Evolutionary conservation across 108 stramenopile genomes (phyloP), one percentile per base, ranked within the genome.

Genomic region (Epithemia pelagica): DNA sequence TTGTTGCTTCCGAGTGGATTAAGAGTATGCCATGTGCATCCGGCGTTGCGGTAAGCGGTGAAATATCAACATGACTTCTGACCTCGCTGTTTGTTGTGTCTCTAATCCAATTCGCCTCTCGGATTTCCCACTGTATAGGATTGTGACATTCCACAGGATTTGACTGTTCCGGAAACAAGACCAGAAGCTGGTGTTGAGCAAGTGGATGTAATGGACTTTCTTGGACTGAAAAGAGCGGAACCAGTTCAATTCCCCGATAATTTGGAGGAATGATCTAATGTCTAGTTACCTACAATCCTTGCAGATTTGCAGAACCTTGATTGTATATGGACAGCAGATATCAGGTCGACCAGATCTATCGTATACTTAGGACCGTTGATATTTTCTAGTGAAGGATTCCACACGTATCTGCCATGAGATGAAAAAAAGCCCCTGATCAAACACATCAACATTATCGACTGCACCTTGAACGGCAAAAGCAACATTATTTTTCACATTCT

Each of bases 1-100:
- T 82, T 64, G 80, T 85, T 5, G 80, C 80, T 24, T 67, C 71
- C 22, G 71, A 85, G 29, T 85, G 84, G 84, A 71, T 85, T 37
- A 85, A 85, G 60, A 61, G 64, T 53, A 73, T 85, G 80, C 84
- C 84, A 20, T 85, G 84, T 64, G 84, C 63, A 26, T 33, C 54
- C 20, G 84, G 79, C 24, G 58, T 83, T 24, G 78, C 72, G 68
- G 81, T 82, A 46, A 46, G 37, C 37, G 37, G n/a, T n/a, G 55
- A 68, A 74, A 51, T 1, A 60, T 1, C n/a, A n/a, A n/a, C n/a
- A n/a, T 2, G 21, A 2, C 1, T n/a, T n/a, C n/a, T n/a, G n/a
- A n/a, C n/a, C n/a, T 24, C 25, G 31, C 7, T 28, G 24, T 57
- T 28, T 15, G 66, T 33, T 24, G 0, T 22, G 18, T 18, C 60